Percentiles rank a stretch among this genome's conserved stretches.
phyloP scores from a whole-genome alignment of 2,329 filamentous ascomycete genomes.

The Microascus cirrosus region DNA sequence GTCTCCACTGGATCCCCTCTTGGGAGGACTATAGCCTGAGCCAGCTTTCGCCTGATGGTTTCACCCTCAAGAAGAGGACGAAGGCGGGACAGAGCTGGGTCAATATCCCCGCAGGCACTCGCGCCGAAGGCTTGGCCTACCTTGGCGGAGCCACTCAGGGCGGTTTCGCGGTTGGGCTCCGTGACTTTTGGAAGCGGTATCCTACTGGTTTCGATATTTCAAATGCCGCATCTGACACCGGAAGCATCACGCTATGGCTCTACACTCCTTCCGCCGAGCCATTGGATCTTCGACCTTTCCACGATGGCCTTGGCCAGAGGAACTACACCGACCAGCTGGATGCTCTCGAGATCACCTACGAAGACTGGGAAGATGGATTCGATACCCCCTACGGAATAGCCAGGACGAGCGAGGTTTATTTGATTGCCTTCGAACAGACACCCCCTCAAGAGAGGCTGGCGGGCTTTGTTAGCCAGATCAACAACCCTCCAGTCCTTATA shows the following conservation, averaged over 20 bases:
- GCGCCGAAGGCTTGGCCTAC: slow-evolving; percentile 45
- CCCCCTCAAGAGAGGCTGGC: slow-evolving; percentile 35
- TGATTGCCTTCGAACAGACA: slow-evolving; percentile 40
- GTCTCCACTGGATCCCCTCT: slow-evolving; percentile 43
- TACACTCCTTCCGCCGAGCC: slow-evolving; percentile 45
- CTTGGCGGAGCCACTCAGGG: slow-evolving; percentile 44
- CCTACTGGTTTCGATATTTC: slow-evolving; percentile 46
- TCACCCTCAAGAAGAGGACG: slow-evolving; percentile 48
- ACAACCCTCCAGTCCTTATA: slow-evolving; percentile 39
- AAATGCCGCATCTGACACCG: slow-evolving; percentile 34
- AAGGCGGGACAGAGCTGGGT: slow-evolving; percentile 46
- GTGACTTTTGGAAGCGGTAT: slow-evolving; percentile 54
- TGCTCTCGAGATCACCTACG: slow-evolving; percentile 51
- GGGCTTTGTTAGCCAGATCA: slow-evolving; percentile 29
- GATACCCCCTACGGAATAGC: slow-evolving; percentile 46
- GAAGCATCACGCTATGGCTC: slow-evolving; percentile 47
- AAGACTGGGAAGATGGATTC: slow-evolving; percentile 46
- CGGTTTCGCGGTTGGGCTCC: slow-evolving; percentile 46
- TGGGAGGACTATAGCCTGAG: slow-evolving; percentile 47
- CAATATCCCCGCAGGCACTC: slow-evolving; percentile 43
- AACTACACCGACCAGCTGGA: slow-evolving; percentile 47
- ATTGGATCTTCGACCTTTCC: slow-evolving; percentile 44
- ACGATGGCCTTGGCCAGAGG: slow-evolving; percentile 44
- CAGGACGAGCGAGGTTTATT: slow-evolving; percentile 43
- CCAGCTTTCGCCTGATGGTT: slow-evolving; percentile 49